Percentiles rank a stretch among this genome's conserved stretches.
Evolutionary conservation across 1,284 basidiomycete genomes (phyloP).

Genomic region (Trametes sp.): DNA sequence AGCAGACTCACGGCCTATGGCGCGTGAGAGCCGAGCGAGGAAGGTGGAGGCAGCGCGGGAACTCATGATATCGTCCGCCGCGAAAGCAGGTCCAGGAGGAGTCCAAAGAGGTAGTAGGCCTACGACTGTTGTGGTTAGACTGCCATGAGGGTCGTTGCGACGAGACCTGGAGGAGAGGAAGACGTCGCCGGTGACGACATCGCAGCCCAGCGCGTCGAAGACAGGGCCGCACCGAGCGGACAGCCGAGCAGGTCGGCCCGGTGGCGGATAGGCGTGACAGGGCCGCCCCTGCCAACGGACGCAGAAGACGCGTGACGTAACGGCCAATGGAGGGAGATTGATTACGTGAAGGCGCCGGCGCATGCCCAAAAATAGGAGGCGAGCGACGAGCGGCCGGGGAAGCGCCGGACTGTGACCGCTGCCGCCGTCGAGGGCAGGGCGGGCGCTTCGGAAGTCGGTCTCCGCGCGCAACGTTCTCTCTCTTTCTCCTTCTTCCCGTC

Average conservation of each 20-base stretch:
- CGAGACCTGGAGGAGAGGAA: neutral
- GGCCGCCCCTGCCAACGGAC: neutral
- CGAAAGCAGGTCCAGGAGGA: neutral
- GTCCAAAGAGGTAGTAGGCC: neutral
- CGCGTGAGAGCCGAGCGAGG: slow-evolving; percentile 45
- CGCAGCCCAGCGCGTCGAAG: slow-evolving; percentile 37
- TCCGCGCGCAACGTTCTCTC: slow-evolving; percentile 12
- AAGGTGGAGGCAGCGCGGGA: slow-evolving; percentile 27
- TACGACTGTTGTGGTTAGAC: neutral
- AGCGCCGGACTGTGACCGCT: slow-evolving; percentile 2
- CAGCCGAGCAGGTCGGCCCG: slow-evolving; percentile 12
- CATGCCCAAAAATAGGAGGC: slow-evolving; percentile 13
- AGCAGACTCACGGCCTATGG: slow-evolving; percentile 56
- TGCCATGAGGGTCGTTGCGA: slow-evolving; percentile 5
- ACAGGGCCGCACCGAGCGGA: too few relatives aligned
- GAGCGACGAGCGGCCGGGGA: slow-evolving; percentile 8
- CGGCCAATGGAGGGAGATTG: slow-evolving; percentile 13
- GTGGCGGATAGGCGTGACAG: slow-evolving; percentile 17
- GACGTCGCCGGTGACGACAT: neutral
- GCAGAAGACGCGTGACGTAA: slow-evolving; percentile 28
- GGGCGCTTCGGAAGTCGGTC: slow-evolving; percentile 15
- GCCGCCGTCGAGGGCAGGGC: neutral
- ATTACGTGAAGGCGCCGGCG: slow-evolving; percentile 17
- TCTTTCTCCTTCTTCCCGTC: slow-evolving; percentile 21
- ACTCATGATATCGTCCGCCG: neutral